These are phyloP conservation scores for Penicillium sp. DNA, from an alignment of 2,329 filamentous ascomycete species.

Conservation along the genomic window DNA sequence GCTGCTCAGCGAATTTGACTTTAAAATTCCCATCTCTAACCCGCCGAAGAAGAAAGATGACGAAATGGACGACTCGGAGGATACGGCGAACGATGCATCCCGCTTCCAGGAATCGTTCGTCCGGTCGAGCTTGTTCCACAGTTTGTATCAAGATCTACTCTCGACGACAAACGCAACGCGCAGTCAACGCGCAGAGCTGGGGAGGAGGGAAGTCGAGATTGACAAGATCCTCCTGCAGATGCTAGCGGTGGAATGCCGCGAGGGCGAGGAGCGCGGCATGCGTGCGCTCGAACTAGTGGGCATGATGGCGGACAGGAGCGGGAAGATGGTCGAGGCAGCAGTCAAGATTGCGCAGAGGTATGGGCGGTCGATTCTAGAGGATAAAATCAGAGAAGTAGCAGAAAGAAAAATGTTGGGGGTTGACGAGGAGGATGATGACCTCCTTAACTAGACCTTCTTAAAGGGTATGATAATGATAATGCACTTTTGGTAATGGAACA, in stretches of 20 bases:
- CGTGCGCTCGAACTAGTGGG: constrained; percentile 86
- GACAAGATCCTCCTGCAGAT: constrained; percentile 89
- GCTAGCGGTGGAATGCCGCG: constrained; percentile 82
- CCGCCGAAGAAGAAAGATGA: constrained; percentile 37
- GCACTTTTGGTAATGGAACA: too few relatives aligned
- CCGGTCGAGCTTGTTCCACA: constrained; percentile 65
- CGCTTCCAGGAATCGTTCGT: constrained; percentile 78
- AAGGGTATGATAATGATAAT: background rate
- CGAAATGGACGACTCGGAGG: constrained; percentile 37
- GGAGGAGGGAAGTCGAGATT: constrained; percentile 72
- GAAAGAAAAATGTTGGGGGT: constrained; percentile 64
- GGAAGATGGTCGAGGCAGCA: constrained; percentile 88
- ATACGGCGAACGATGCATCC: constrained; percentile 29
- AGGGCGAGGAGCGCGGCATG: constrained; percentile 91
- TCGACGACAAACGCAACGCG: constrained; percentile 62
- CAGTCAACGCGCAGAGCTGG: constrained; percentile 63
- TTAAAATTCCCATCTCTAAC: constrained; percentile 72
- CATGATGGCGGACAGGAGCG: constrained; percentile 77
- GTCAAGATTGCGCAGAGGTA: constrained; percentile 85
- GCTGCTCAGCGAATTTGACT: constrained; percentile 87
- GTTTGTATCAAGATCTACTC: constrained; percentile 72
- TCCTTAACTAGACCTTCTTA: constrained; percentile 21
- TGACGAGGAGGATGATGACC: constrained; percentile 53
- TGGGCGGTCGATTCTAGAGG: constrained; percentile 70
- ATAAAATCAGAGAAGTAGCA: constrained; percentile 84